Conservation (phyloP, 2,329 filamentous ascomycete species). For the Lasiodiplodia sp. region DNA sequence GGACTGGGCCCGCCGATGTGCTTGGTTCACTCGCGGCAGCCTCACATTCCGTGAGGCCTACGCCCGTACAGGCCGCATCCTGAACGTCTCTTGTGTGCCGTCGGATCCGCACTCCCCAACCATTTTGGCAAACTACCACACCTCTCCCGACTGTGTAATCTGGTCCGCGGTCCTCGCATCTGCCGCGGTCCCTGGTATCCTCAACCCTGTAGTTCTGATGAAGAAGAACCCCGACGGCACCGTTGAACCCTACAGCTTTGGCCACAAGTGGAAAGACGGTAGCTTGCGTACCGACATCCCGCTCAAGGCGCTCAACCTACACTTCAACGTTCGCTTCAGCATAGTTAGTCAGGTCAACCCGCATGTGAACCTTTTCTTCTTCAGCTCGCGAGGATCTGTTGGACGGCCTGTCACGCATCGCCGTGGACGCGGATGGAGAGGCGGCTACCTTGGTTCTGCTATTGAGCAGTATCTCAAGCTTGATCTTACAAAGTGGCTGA, state of each 20-base stretch:
- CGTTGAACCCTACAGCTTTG: slow-evolving; percentile 90
- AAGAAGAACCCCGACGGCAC: slow-evolving; percentile 79
- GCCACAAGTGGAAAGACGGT: slow-evolving; percentile 99
- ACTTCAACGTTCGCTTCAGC: slow-evolving; percentile 98
- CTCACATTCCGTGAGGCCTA: slow-evolving; percentile 96
- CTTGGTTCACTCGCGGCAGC: slow-evolving; percentile 90
- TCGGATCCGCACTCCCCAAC: slow-evolving; percentile 92
- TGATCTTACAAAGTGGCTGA: slow-evolving; percentile 96
- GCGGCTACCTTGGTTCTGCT: slow-evolving; percentile 76
- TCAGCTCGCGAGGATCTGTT: slow-evolving; percentile 89
- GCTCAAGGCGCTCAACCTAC: slow-evolving; percentile 88
- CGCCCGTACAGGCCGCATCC: slow-evolving; percentile 87
- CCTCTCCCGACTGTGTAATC: slow-evolving; percentile 94
- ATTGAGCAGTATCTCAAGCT: slow-evolving; percentile 95
- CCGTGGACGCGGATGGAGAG: slow-evolving; percentile 30
- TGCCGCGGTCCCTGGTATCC: slow-evolving; percentile 91
- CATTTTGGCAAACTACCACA: slow-evolving; percentile 94
- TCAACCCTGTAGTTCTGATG: slow-evolving; percentile 95
- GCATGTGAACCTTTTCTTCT: slow-evolving; percentile 99
- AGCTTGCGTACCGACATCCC: slow-evolving; percentile 94
- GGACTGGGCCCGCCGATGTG: slow-evolving; percentile 84
- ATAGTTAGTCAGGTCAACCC: slow-evolving; percentile 91
- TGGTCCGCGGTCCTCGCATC: slow-evolving; percentile 97
- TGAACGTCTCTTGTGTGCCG: slow-evolving; percentile 95
- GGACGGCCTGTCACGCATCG: slow-evolving; percentile 69